Percentiles rank a stretch among this genome's conserved stretches.
Conservation (phyloP, 176 grass and related monocot species). For the Ampelocalamus luodianensis region DNA sequence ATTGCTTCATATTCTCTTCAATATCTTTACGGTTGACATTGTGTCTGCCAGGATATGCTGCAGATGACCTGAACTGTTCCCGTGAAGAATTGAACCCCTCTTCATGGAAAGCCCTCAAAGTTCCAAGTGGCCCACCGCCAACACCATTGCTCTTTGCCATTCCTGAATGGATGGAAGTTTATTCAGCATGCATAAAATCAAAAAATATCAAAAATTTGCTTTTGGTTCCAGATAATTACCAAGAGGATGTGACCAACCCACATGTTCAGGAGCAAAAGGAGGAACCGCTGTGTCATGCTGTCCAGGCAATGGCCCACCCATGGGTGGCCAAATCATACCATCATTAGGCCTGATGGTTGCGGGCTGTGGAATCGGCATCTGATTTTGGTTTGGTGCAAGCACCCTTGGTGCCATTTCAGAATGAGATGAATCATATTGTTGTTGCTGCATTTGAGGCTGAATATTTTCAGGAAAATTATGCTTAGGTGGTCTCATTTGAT, state of each 20-base stretch:
- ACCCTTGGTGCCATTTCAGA: slow-evolving; percentile 47
- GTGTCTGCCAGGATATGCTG: slow-evolving; percentile 57
- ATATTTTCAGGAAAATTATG: slow-evolving; percentile 51
- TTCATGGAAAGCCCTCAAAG: slow-evolving; percentile 48
- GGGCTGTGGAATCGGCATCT: slow-evolving; percentile 40
- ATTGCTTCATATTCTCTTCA: slow-evolving; percentile 64
- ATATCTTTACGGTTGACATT: slow-evolving; percentile 48
- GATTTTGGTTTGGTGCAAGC: slow-evolving; percentile 39
- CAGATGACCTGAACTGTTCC: slow-evolving; percentile 47
- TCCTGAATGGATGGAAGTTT: slow-evolving; percentile 46
- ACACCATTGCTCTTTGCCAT: slow-evolving; percentile 50
- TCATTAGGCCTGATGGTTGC: slow-evolving; percentile 46
- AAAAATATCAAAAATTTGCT: slow-evolving; percentile 38
- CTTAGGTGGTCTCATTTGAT: slow-evolving; percentile 56
- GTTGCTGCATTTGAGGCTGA: slow-evolving; percentile 39
- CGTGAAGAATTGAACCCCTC: slow-evolving; percentile 47
- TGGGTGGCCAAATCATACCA: slow-evolving; percentile 44
- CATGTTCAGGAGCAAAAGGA: slow-evolving; percentile 60
- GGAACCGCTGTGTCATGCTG: slow-evolving; percentile 48
- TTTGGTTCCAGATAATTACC: slow-evolving; percentile 52
- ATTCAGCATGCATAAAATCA: slow-evolving; percentile 36
- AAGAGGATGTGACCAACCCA: slow-evolving; percentile 43
- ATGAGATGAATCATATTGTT: slow-evolving; percentile 48
- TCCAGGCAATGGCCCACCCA: slow-evolving; percentile 49
- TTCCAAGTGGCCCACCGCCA: slow-evolving; percentile 41